Conservation (phyloP, 2,329 filamentous ascomycete species). For the Penicillium hesseltinei region DNA sequence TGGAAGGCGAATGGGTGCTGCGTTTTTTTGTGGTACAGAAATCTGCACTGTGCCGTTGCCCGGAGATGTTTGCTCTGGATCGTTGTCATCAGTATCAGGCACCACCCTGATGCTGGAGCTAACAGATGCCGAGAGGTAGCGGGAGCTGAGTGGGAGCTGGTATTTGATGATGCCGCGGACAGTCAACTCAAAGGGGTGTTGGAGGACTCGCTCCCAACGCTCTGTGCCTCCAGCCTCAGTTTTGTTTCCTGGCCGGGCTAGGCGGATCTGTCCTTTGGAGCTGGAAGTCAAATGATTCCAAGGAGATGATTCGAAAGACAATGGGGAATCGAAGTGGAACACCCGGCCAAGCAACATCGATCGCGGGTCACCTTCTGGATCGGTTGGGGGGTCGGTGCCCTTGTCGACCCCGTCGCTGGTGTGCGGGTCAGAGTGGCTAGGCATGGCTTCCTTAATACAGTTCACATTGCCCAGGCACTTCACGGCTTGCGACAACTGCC, state of each 20-base stretch:
- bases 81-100: constrained; percentile 35
- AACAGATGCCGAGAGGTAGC: constrained; percentile 51
- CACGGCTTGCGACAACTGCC: constrained; percentile 29
- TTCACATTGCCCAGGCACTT: constrained; percentile 25
- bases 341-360: constrained; percentile 93
- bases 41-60: constrained; percentile 33
- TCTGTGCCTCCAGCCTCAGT: constrained; percentile 78
- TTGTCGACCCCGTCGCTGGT: constrained; percentile 47
- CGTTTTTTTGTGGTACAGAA: constrained; percentile 3
- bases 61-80: constrained; percentile 16
- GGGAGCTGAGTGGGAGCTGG: constrained; percentile 59
- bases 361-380: constrained; percentile 60
- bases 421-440: constrained; percentile 14
- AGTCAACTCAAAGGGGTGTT: constrained; percentile 91
- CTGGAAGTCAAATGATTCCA: constrained; percentile 70
- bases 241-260: constrained; percentile 80
- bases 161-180: constrained; percentile 90
- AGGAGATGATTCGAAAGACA: constrained; percentile 87
- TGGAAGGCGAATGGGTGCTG: constrained; percentile 9
- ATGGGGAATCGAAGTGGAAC: constrained; percentile 77
- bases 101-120: constrained; percentile 43
- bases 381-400: constrained; percentile 60
- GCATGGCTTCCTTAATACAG: constrained; percentile 18
- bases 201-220: constrained; percentile 85
- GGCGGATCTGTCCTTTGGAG: constrained; percentile 79